phyloP scores from a whole-genome alignment of 2,329 filamentous ascomycete genomes.

The Sporothrix dimorphospora region DNA sequence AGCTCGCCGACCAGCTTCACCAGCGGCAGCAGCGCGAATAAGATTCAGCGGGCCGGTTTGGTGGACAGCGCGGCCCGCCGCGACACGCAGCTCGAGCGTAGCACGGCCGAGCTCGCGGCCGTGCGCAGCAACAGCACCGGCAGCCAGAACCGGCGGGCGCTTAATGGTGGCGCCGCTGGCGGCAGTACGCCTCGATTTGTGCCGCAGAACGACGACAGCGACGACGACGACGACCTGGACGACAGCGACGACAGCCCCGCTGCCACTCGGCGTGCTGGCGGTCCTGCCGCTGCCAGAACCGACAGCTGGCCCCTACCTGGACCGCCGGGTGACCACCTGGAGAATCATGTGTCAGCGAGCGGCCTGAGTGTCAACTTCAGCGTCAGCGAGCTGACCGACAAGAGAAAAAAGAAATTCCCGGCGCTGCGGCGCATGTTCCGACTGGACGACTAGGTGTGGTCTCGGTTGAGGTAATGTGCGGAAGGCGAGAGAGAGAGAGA shows the following conservation, averaged over 20 bases:
- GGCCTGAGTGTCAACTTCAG: neutral
- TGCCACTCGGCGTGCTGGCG: conserved; percentile 42
- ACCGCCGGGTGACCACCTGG: neutral
- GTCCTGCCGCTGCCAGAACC: neutral
- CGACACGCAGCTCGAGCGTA: conserved; percentile 65
- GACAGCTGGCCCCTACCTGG: conserved; percentile 2
- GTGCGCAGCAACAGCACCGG: conserved; percentile 46
- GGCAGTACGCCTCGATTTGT: conserved; percentile 23
- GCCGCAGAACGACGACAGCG: conserved; percentile 13
- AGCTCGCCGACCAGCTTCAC: conserved; percentile 44
- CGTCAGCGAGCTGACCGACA: conserved; percentile 20
- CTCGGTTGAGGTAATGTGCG: neutral
- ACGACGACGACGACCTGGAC: conserved; percentile 34
- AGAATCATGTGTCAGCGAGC: no score
- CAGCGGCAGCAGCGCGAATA: conserved; percentile 47
- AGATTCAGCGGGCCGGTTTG: conserved; percentile 56
- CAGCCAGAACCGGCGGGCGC: conserved; percentile 6
- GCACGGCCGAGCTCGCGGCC: conserved; percentile 54
- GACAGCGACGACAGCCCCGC: conserved; percentile 28
- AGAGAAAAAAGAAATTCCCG: conserved; percentile 69
- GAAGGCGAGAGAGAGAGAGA: neutral
- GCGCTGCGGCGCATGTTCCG: conserved; percentile 67
- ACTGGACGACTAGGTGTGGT: conserved; percentile 44
- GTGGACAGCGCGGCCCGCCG: conserved; percentile 62
- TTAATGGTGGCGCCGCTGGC: neutral